These are phyloP conservation scores for Andrographis paniculata DNA, from an alignment of 305 asterid species.

Conservation along the genomic window DNA sequence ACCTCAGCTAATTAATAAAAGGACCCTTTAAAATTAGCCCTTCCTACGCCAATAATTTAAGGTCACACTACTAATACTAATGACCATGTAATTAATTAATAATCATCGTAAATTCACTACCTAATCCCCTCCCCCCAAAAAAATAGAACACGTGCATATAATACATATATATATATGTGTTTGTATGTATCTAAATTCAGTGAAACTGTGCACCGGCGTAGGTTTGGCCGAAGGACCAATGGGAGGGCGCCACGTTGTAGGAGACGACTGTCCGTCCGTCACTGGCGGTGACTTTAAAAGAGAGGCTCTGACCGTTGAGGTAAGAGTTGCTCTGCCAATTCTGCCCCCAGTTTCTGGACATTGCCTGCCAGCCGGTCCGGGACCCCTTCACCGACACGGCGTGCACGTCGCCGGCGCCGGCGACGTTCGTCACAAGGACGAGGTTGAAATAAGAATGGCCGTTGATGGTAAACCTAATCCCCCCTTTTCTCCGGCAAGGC, in stretches of 20 bases:
- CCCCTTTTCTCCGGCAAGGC: constrained; percentile 65
- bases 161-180: no score
- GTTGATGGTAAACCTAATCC: constrained; percentile 70
- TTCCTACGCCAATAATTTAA: no score
- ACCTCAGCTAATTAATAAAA: background rate
- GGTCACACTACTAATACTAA: no score
- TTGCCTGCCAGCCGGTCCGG: constrained; percentile 54
- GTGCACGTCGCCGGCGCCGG: constrained; percentile 76
- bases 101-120: no score
- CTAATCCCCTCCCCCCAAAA: background rate
- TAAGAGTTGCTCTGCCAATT: constrained; percentile 73
- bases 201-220: constrained; percentile 63
- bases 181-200: background rate
- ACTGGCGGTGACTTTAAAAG: constrained; percentile 68
- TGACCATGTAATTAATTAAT: no score
- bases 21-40: background rate
- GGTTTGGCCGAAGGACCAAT: constrained; percentile 79
- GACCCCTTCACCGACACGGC: constrained; percentile 61
- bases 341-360: constrained; percentile 86
- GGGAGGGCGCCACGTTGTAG: constrained; percentile 46
- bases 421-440: constrained; percentile 66
- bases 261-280: constrained; percentile 54
- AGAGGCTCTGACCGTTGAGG: constrained; percentile 66
- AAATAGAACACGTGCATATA: no score
- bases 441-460: constrained; percentile 79